phyloP scores from a whole-genome alignment of 177 flowering plant species.

The Tripterygium wilfordii region DNA sequence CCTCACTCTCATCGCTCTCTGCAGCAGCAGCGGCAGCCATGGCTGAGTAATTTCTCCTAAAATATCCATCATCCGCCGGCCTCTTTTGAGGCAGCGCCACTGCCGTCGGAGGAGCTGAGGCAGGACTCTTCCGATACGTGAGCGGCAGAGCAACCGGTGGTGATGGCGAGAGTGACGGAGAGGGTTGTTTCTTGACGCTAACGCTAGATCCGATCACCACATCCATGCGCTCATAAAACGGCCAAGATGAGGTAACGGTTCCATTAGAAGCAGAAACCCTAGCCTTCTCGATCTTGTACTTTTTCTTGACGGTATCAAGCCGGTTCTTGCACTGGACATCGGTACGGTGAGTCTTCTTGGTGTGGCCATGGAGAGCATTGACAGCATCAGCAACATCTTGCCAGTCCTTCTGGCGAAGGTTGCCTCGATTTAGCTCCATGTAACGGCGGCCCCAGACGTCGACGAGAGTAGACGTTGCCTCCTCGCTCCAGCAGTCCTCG shows the following conservation, averaged over 20 bases:
- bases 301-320: too few species aligned
- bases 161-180: background rate
- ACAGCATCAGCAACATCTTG: constrained; percentile 82
- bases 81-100: background rate
- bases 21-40: background rate
- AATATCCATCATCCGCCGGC: background rate
- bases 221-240: constrained; percentile 52
- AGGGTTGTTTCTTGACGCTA: constrained; percentile 18
- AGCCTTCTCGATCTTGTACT: constrained; percentile 73
- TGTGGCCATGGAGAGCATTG: constrained; percentile 56
- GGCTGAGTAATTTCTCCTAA: background rate
- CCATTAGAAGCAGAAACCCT: constrained; percentile 52
- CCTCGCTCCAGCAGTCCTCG: constrained; percentile 89
- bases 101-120: too few species aligned
- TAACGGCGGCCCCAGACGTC: constrained; percentile 82
- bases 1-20: background rate
- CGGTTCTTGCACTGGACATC: too few species aligned
- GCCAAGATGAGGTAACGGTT: constrained; percentile 40
- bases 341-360: too few species aligned
- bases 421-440: constrained; percentile 76
- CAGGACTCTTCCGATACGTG: too few species aligned
- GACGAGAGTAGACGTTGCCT: constrained; percentile 63
- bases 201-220: constrained; percentile 41
- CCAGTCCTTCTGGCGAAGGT: constrained; percentile 89
- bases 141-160: too few species aligned